Percentiles rank a stretch among this genome's conserved stretches.
Evolutionary conservation across 345 rosid genomes (phyloP).

Genomic region (Eucalyptus tenuipes): DNA sequence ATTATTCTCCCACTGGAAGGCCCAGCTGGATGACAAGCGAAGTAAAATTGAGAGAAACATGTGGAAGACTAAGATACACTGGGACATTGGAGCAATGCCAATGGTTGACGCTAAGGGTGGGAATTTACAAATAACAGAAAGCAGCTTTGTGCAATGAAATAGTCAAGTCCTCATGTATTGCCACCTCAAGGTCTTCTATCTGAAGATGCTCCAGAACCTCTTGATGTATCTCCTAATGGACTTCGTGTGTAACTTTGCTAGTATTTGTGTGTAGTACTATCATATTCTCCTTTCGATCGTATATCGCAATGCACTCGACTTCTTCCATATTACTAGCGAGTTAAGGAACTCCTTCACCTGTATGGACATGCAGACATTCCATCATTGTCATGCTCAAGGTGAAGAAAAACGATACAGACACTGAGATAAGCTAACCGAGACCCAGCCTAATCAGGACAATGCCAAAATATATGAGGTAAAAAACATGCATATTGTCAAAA

Average conservation of each 20-base stretch:
- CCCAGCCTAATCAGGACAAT: not conserved
- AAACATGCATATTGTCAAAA: not conserved
- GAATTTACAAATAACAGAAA: slow-evolving; percentile 26
- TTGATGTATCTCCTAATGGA: not conserved
- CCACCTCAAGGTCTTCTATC: not conserved
- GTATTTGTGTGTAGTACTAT: not conserved
- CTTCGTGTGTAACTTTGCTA: not conserved
- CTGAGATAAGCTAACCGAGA: not conserved
- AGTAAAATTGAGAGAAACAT: not conserved
- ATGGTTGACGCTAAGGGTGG: not conserved
- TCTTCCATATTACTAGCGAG: slow-evolving; percentile 62
- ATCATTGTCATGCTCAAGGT: not conserved
- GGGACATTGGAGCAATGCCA: not conserved
- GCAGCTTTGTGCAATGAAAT: slow-evolving; percentile 1
- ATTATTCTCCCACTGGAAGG: not conserved
- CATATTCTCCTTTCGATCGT: not conserved
- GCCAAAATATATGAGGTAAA: not conserved
- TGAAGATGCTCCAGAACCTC: not conserved
- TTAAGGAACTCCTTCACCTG: slow-evolving; percentile 93
- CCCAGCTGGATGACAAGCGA: not conserved
- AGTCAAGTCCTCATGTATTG: not conserved
- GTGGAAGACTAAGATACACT: not conserved
- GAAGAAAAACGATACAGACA: not conserved
- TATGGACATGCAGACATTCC: not conserved
- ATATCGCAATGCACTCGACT: slow-evolving; percentile 21